phyloP scores from a whole-genome alignment of 306 rosid species.

The Begonia peltatifolia region DNA sequence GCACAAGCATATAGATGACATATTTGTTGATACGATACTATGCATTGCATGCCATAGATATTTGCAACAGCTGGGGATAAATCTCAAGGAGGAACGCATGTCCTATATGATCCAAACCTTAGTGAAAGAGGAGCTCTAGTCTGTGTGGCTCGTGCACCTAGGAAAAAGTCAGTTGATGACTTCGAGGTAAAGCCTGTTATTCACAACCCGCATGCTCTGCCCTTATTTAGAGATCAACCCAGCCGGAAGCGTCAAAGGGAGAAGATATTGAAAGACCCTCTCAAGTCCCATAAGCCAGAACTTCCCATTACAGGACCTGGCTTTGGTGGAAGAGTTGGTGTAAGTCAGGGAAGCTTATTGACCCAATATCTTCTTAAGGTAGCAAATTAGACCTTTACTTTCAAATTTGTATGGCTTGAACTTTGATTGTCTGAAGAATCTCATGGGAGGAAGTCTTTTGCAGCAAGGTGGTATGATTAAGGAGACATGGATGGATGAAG shows the following conservation, averaged over 20 bases:
- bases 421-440: constrained; percentile 6
- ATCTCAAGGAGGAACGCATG: constrained; percentile 87
- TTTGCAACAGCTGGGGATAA: constrained; percentile 82
- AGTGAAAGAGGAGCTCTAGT: constrained; percentile 97
- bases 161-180: constrained; percentile 83
- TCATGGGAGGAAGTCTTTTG: constrained; percentile 14
- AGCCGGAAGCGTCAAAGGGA: constrained; percentile 89
- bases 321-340: constrained; percentile 90
- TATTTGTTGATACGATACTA: not conserved
- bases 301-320: constrained; percentile 93
- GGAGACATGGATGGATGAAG: constrained; percentile 99
- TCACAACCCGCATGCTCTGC: constrained; percentile 92
- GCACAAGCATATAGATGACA: not conserved
- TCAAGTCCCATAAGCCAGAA: constrained; percentile 93
- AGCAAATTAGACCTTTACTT: constrained; percentile 1
- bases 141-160: constrained; percentile 90
- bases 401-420: constrained; percentile 5
- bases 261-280: constrained; percentile 74
- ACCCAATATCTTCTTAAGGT: constrained; percentile 95
- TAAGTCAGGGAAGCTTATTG: constrained; percentile 81
- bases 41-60: constrained; percentile 23
- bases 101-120: constrained; percentile 68
- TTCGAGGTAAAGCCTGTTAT: constrained; percentile 78
- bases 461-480: constrained; percentile 96
- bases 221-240: constrained; percentile 83